These are phyloP conservation scores for Ceratocystis huliohia DNA, from an alignment of 2,329 filamentous ascomycete genomes.

Conservation along the genomic window DNA sequence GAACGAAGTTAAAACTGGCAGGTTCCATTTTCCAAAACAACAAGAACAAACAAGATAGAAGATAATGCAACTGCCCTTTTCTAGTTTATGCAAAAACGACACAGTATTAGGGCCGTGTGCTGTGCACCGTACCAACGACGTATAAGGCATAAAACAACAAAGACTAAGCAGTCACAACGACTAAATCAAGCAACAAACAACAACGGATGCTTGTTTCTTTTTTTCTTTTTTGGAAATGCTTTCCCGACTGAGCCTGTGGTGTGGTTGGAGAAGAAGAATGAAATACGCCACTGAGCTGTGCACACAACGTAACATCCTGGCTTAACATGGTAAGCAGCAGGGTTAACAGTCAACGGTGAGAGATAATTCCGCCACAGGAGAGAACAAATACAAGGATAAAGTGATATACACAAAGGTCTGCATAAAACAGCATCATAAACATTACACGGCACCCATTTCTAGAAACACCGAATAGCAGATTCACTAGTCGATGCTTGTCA, in stretches of 20 bases:
- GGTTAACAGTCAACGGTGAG: background rate
- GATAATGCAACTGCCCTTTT: conserved; percentile 7
- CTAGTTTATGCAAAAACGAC: background rate
- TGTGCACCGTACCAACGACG: background rate
- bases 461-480: no score
- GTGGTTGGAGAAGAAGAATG: no score
- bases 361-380: background rate
- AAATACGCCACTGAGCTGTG: background rate
- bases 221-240: no score
- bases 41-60: no score
- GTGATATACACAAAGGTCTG: no score
- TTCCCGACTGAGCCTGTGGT: no score
- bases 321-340: background rate
- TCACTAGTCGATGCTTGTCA: no score
- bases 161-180: background rate
- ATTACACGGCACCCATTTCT: no score
- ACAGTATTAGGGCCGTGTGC: background rate
- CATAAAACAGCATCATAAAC: no score
- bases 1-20: conserved; percentile 3
- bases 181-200: background rate
- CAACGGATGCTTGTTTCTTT: background rate
- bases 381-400: background rate
- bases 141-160: background rate
- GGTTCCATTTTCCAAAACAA: background rate
- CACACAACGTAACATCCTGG: conserved; percentile 2